Evolutionary conservation across 192 early-diverging fungal genomes (phyloP), one percentile per base, ranked within the genome.

Genomic region (Umbelopsis sp.): DNA sequence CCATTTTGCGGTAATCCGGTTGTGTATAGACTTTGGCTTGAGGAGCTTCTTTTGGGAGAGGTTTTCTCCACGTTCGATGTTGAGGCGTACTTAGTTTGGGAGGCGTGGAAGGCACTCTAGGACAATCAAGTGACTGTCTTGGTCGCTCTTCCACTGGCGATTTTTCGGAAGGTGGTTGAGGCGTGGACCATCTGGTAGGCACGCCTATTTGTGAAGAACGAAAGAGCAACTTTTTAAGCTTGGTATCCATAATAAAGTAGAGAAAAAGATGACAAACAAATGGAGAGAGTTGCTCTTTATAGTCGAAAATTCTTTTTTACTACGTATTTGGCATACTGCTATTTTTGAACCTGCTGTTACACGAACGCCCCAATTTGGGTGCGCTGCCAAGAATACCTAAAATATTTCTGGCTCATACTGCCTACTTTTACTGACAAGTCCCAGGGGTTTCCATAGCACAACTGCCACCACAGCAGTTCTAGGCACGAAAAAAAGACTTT

Each of bases 121-220:
- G 55, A 61, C 55, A 33, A 61, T 61, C 55, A 61, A 61, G 30
- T 61, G 55, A 61, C 18, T 61, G 55, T 35, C 55, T 61, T n/a
- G 55, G 30, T 25, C 4, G 9, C 1, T 61, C 27, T 35, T 25
- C 9, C 4, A 16, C 10, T 11, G 55, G 13, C 27, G 55, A 35
- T 10, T 23, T 23, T 1, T 20, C 51, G 3, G 51, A 20, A 0
- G 53, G 53, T 2, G 27, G 55, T 5, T 22, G 55, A n/a, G 55
- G 55, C 4, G 55, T 61, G 27, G 55, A 61, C 55, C 55, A 61
- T 61, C 55, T 35, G 10, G 30, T 18, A 61, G 55, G 55, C 9
- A 61, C 4, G 12, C 33, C 55, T 33, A 61, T 27, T 16, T 13
- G 55, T 35, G 55, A 61, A 0, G 21, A 27, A n/a, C 55, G 55